Evolutionary conservation across 2,329 filamentous ascomycete genomes (phyloP), one percentile per base, ranked within the genome.

Genomic region (Periglandula ipomoeae): DNA sequence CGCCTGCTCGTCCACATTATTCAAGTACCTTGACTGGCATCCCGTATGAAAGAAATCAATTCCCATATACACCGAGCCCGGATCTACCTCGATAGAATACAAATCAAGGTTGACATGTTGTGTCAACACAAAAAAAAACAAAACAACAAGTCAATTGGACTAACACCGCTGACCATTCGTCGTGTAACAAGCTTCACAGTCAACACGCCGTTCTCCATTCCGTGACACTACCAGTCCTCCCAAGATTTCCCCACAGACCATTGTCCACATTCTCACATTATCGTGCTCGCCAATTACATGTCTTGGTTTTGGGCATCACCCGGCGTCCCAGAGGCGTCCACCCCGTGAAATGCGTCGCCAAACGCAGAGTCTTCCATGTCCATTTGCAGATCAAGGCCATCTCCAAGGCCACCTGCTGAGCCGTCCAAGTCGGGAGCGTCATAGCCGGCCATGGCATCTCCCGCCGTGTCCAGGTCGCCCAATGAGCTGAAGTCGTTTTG

Each of bases 311-410:
- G 58, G n/a, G 57, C 60, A 17, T 65, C 62, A 17, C 58, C 63
- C 2, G 67, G 66, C 24, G 68, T 71, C 46, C 58, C 64, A 9
- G 61, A 61, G 38, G 61, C 58, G 19, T 72, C 74, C 11, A 81
- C 76, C 4, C 77, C 79, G 57, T 89, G 85, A 66, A 91, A 88
- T 1, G 87, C 87, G 57, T 93, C 86, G 3, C 86, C 87, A 68
- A 93, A 93, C 1, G 86, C 87, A 32, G 84, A 88, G 59, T 89
- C 85, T 42, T 88, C 85, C 71, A 89, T 77, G 53, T 84, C 84
- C 69, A 83, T 76, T 56, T 77, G 74, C 46, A 83, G 64, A 61
- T 78, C 75, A n/a, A 78, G 64, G 8, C 76, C 79, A 38, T 79
- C 77, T 20, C 71, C 77, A 4, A 78, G 64, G 26, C 72, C 74